These are phyloP conservation scores for Citrullus amarus DNA, from an alignment of 306 rosid species.

Conservation along the genomic window DNA sequence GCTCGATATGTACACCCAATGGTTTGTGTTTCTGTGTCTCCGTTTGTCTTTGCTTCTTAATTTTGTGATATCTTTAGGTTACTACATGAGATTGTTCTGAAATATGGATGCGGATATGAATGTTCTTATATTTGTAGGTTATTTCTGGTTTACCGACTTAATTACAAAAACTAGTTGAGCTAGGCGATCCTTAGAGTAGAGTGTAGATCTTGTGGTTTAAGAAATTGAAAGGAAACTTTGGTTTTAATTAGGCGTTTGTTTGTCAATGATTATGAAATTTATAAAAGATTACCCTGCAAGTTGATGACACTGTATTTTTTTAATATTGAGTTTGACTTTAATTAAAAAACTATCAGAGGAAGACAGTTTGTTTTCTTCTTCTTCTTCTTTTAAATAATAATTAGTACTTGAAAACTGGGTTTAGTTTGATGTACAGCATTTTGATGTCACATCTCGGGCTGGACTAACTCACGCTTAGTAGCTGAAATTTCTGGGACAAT, in stretches of 20 bases:
- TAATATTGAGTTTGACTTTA: not conserved
- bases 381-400: not conserved
- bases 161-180: not conserved
- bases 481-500: too few species aligned
- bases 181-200: not conserved
- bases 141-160: not conserved
- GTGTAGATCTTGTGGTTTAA: not conserved
- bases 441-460: not conserved
- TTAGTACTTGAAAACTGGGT: not conserved
- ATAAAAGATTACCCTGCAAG: not conserved
- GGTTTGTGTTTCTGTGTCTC: slow-evolving; percentile 26
- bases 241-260: not conserved
- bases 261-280: not conserved
- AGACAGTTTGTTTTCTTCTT: not conserved
- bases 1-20: slow-evolving; percentile 96
- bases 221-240: not conserved
- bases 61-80: not conserved
- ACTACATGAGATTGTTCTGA: not conserved
- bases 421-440: not conserved
- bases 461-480: not conserved
- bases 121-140: not conserved
- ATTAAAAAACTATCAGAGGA: not conserved
- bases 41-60: not conserved
- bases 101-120: not conserved
- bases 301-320: not conserved